These are phyloP conservation scores for Sechiopsis laciniata DNA, from an alignment of 306 rosid species.

Conservation along the genomic window DNA sequence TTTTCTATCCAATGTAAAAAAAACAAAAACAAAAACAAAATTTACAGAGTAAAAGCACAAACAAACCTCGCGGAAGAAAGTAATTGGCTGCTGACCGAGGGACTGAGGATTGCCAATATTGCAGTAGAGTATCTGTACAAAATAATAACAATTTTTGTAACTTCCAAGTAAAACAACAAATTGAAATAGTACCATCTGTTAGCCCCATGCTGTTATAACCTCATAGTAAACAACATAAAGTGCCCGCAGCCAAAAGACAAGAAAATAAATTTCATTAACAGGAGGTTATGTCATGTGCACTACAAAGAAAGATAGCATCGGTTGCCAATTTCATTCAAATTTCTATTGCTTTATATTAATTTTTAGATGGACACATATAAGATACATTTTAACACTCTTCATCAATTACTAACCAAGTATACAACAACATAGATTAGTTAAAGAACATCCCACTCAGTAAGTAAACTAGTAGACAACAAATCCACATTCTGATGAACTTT, in stretches of 20 bases:
- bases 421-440: neutral
- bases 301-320: neutral
- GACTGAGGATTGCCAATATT: too few relatives aligned
- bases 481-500: conserved; percentile 15
- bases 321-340: neutral
- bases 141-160: neutral
- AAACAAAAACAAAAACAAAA: neutral
- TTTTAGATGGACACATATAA: neutral
- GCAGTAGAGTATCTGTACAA: conserved; percentile 37
- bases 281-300: neutral
- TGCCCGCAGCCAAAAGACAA: neutral
- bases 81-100: too few relatives aligned
- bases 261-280: neutral
- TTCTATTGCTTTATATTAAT: neutral
- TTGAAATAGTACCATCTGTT: neutral
- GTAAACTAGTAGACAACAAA: neutral
- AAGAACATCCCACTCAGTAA: neutral
- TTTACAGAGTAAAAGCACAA: conserved; percentile 14
- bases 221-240: neutral
- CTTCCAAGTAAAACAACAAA: neutral
- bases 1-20: conserved; percentile 4
- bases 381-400: neutral
- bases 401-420: neutral
- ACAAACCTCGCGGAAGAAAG: too few relatives aligned
- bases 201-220: neutral